Percentiles rank a stretch among this genome's conserved stretches.
These are phyloP conservation scores for Ceratocystis cacaofunesta DNA, from an alignment of 2,329 filamentous ascomycete genomes.

Conservation along the genomic window DNA sequence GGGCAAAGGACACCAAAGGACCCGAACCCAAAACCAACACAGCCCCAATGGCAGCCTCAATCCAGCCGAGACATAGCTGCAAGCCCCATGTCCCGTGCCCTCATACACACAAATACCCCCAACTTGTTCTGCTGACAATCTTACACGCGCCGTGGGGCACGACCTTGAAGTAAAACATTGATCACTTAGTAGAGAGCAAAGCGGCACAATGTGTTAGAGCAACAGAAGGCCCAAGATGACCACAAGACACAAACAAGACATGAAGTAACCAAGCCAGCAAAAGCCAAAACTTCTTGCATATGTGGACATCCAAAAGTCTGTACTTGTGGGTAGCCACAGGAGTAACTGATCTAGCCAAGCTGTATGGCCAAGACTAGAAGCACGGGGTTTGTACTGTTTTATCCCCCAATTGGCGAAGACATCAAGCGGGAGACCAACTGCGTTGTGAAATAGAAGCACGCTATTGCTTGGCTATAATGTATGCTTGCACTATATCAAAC, in stretches of 20 bases:
- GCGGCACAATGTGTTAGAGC: background rate
- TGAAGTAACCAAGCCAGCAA: background rate
- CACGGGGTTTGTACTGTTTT: background rate
- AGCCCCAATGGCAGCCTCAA: conserved; percentile 2
- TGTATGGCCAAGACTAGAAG: background rate
- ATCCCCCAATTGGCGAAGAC: background rate
- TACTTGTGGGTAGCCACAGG: background rate
- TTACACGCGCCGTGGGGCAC: background rate
- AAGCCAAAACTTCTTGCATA: background rate
- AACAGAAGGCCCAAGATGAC: background rate
- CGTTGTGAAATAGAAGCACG: background rate
- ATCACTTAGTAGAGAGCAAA: background rate
- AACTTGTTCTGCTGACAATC: background rate
- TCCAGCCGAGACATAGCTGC: background rate
- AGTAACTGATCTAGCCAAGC: background rate
- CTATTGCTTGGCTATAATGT: no score
- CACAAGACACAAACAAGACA: background rate
- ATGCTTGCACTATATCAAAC: no score
- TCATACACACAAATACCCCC: background rate
- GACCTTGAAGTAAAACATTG: background rate
- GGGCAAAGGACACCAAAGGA: background rate
- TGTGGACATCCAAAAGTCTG: background rate
- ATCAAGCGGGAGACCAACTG: background rate
- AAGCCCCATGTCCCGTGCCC: conserved; percentile 3
- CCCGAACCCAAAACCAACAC: background rate